A percentile compares a stretch with the other conserved stretches of the same genome.
These are phyloP conservation scores for Candida sonorensis DNA, from an alignment of 805 yeast genomes.

Conservation along the genomic window DNA sequence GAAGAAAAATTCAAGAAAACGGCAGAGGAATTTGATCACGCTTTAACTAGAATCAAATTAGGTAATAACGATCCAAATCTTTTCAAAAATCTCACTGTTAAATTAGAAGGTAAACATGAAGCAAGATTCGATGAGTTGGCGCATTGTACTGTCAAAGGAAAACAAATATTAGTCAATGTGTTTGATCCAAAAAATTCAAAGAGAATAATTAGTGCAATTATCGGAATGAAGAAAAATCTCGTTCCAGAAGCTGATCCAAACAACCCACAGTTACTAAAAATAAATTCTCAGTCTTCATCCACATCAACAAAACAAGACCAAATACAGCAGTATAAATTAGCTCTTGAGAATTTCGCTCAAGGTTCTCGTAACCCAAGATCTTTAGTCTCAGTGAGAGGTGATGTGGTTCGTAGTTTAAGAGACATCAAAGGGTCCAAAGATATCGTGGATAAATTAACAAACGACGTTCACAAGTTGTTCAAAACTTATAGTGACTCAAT, in stretches of 20 bases:
- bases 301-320: slow-evolving; percentile 53
- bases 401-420: slow-evolving; percentile 50
- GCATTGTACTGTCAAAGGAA: slow-evolving; percentile 62
- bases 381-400: slow-evolving; percentile 50
- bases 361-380: slow-evolving; percentile 39
- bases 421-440: slow-evolving; percentile 42
- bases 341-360: slow-evolving; percentile 56
- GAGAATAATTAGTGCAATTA: slow-evolving; percentile 60
- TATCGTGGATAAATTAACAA: slow-evolving; percentile 44
- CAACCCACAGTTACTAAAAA: slow-evolving; percentile 66
- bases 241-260: slow-evolving; percentile 73
- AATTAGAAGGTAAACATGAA: slow-evolving; percentile 37
- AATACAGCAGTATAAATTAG: slow-evolving; percentile 56
- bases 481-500: slow-evolving; percentile 58
- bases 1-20: slow-evolving; percentile 39
- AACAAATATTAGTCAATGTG: slow-evolving; percentile 69
- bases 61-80: slow-evolving; percentile 65
- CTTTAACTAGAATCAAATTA: slow-evolving; percentile 54
- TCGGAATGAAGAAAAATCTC: slow-evolving; percentile 63
- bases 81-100: slow-evolving; percentile 54
- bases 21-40: slow-evolving; percentile 45
- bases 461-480: slow-evolving; percentile 62
- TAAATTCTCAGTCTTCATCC: slow-evolving; percentile 70
- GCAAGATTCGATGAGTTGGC: slow-evolving; percentile 57
- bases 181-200: slow-evolving; percentile 76